Evolutionary conservation across 169 alveolate genomes (phyloP).

Genomic region (Ichthyophthirius multifiliis): DNA sequence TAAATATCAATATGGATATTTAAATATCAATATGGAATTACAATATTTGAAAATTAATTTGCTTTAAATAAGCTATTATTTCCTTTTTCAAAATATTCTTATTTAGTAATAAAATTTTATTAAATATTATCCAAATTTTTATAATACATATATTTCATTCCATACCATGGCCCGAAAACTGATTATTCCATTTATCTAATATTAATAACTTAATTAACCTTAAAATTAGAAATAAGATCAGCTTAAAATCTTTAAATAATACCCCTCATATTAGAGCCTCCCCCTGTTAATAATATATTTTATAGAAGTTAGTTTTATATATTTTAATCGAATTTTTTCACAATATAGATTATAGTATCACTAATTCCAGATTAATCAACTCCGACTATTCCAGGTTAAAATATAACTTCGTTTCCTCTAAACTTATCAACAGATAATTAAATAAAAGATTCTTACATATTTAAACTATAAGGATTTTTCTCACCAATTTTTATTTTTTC

Average conservation of each 20-base stretch:
- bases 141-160: neutral
- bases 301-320: neutral
- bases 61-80: neutral
- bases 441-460: slow-evolving; percentile 5
- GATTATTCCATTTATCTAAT: neutral
- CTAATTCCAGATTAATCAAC: neutral
- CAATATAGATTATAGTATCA: neutral
- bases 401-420: neutral
- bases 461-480: slow-evolving; percentile 1
- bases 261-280: neutral
- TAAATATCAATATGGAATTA: slow-evolving; percentile 11
- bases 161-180: slow-evolving; percentile 4
- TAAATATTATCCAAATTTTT: neutral
- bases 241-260: neutral
- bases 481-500: slow-evolving; percentile 12
- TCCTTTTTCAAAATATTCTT: slow-evolving; percentile 13
- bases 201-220: neutral
- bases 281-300: slow-evolving; percentile 8
- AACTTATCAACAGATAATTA: neutral
- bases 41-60: slow-evolving; percentile 8
- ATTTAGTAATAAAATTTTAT: neutral
- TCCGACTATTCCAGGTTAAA: slow-evolving; percentile 6
- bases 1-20: too few relatives aligned
- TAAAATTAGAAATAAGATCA: neutral
- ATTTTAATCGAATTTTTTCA: neutral